These are phyloP conservation scores for Paramecium caudatum DNA, from an alignment of 73 alveolate genomes.

Conservation along the genomic window DNA sequence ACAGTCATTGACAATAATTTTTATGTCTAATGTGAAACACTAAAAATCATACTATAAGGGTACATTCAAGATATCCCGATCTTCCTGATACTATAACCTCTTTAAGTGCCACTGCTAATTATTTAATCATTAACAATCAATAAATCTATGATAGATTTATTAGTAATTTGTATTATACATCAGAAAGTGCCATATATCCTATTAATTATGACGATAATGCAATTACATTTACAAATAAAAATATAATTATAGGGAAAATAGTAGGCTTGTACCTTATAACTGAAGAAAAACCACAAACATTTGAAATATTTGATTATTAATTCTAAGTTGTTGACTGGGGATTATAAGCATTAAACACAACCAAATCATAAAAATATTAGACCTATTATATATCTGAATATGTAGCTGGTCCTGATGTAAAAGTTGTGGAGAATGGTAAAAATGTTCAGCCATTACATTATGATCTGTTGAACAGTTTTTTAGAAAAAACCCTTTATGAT, in stretches of 20 bases:
- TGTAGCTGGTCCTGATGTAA: conserved; percentile 1
- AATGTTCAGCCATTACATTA: not conserved
- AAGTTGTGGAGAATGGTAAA: not conserved
- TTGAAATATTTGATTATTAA: not conserved
- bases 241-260: not conserved
- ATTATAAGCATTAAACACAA: not conserved
- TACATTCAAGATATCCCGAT: not conserved
- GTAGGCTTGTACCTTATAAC: not conserved
- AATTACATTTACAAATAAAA: not conserved
- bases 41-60: not conserved
- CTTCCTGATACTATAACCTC: not conserved
- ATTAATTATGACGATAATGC: not conserved
- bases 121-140: not conserved
- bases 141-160: not conserved
- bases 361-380: not conserved
- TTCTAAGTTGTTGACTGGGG: conserved; percentile 15
- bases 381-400: not conserved
- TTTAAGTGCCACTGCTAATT: not conserved
- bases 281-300: not conserved
- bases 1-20: not conserved
- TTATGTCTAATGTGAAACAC: conserved; percentile 13
- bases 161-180: not conserved
- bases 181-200: not conserved
- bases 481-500: not conserved
- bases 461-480: not conserved